Base-by-base conservation (phyloP, 331 rosid species). In the Malus hybrid region DNA sequence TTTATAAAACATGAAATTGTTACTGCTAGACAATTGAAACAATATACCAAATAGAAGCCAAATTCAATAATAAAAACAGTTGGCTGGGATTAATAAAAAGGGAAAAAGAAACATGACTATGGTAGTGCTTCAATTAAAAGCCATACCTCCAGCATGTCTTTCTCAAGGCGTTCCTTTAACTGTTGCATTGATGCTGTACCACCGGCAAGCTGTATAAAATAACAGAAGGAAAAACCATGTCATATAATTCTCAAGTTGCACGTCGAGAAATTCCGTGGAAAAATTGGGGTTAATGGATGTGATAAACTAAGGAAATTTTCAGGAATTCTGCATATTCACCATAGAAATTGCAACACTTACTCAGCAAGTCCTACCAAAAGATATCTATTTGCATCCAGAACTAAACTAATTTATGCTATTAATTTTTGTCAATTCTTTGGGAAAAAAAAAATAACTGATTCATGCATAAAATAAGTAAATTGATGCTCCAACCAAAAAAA, bases 121-220 rank as follows among this genome's bases (percentile, higher is more conserved):
- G 22, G 44, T 20, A n/a, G 75, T 20, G n/a, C 11, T 80, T 75
- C 14, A 39, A 12, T 15, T 4, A 64, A 64, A 46, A 77, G 67
- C 24, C 60, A 39, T 85, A 95, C 99, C 93, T 95, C 99, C 65
- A 95, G 80, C 87, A 95, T 86, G 79, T 95, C 99, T 82, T 95
- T 95, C 90, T 95, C 99, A 57, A 95, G 93, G 22, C 97, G 97
- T 80, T 95, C 97, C 88, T 95, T 95, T 69, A 95, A 81, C 72
- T 95, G 97, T 71, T 95, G 99, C 99, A 95, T 95, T 64, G 99
- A 92, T 20, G 97, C 97, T 34, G 99, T 95, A 42, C 99, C 99
- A 70, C 99, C 99, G 46, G 99, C 89, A 80, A 95, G 99, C 97
- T 95, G 91, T 74, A 82, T 34, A 78, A 57, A 46, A 80, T 22